A percentile compares a stretch with the other conserved stretches of the same genome.
phyloP scores from a whole-genome alignment of 139 green algal genomes.

The Coccomyxa sp. region DNA sequence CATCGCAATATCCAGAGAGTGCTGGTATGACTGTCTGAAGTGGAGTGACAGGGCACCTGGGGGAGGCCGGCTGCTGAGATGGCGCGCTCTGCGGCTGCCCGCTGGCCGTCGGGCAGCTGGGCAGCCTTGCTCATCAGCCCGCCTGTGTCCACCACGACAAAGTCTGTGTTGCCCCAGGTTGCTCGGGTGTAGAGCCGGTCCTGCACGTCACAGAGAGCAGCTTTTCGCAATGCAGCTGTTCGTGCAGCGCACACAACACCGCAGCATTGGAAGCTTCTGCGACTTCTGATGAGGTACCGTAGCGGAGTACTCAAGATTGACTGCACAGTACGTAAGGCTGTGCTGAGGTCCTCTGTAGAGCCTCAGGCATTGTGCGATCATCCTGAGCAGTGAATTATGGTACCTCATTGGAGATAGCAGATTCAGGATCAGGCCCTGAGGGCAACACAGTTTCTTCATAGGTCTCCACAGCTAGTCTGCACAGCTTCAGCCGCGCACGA shows the following conservation, averaged over 20 bases:
- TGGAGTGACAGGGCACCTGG: constrained; percentile 1
- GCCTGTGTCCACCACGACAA: constrained; percentile 96
- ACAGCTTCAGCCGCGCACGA: too few relatives aligned
- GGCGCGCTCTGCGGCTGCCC: constrained; percentile 32
- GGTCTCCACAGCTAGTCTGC: too few relatives aligned
- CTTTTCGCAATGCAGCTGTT: neutral
- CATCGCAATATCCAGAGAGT: too few relatives aligned
- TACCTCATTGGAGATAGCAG: too few relatives aligned
- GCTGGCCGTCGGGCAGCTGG: constrained; percentile 47
- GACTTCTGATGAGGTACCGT: neutral
- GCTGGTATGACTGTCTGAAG: too few relatives aligned
- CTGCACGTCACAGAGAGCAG: too few relatives aligned
- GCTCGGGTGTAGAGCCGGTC: constrained; percentile 85
- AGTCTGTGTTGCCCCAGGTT: constrained; percentile 86
- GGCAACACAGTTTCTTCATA: neutral
- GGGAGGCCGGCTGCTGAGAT: constrained; percentile 65
- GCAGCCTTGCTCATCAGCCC: constrained; percentile 78
- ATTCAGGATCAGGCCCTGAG: too few relatives aligned
- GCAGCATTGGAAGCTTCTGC: neutral
- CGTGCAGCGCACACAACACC: neutral
- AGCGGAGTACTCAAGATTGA: too few relatives aligned
- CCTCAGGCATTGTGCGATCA: too few relatives aligned
- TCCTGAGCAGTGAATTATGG: too few relatives aligned
- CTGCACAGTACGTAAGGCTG: too few relatives aligned
- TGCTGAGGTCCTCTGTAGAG: too few relatives aligned